These are phyloP conservation scores for Fusarium sp. DNA, from an alignment of 2,329 filamentous ascomycete genomes.

Conservation along the genomic window DNA sequence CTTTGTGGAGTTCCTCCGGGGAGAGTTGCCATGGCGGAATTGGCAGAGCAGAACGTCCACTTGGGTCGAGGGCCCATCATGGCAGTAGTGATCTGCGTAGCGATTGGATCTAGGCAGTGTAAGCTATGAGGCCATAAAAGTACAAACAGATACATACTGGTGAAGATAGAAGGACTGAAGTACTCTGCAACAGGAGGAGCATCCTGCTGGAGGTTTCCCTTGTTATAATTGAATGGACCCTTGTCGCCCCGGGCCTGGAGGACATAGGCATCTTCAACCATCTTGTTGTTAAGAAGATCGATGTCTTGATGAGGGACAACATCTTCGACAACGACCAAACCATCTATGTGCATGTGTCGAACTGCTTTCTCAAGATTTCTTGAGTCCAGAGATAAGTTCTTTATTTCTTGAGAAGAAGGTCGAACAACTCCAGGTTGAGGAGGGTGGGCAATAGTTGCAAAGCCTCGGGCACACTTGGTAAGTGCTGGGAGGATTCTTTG, in stretches of 20 bases:
- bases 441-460: slow-evolving; percentile 16
- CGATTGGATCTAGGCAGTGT: slow-evolving; percentile 60
- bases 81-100: slow-evolving; percentile 66
- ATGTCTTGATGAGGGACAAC: slow-evolving; percentile 63
- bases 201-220: slow-evolving; percentile 71
- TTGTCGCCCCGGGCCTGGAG: slow-evolving; percentile 64
- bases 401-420: slow-evolving; percentile 57
- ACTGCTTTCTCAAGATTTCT: slow-evolving; percentile 68
- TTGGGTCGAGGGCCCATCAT: slow-evolving; percentile 66
- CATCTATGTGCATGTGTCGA: slow-evolving; percentile 63
- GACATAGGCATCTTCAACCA: slow-evolving; percentile 67
- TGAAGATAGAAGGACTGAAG: slow-evolving; percentile 63
- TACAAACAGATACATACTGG: slow-evolving; percentile 55
- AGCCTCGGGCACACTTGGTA: slow-evolving; percentile 8
- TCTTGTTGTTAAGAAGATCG: slow-evolving; percentile 67
- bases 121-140: neutral
- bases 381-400: slow-evolving; percentile 53
- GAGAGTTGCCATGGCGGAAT: slow-evolving; percentile 65
- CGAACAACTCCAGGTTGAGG: slow-evolving; percentile 39
- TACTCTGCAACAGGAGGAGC: slow-evolving; percentile 62
- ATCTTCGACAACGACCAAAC: slow-evolving; percentile 67
- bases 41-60: slow-evolving; percentile 69
- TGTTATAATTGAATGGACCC: slow-evolving; percentile 72
- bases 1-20: slow-evolving; percentile 54
- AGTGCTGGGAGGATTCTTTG: slow-evolving; percentile 14